Percentiles rank a stretch among this genome's conserved stretches.
Evolutionary conservation across 352 stramenopile species (phyloP).

Genomic region (Pythium phragmiticola): DNA sequence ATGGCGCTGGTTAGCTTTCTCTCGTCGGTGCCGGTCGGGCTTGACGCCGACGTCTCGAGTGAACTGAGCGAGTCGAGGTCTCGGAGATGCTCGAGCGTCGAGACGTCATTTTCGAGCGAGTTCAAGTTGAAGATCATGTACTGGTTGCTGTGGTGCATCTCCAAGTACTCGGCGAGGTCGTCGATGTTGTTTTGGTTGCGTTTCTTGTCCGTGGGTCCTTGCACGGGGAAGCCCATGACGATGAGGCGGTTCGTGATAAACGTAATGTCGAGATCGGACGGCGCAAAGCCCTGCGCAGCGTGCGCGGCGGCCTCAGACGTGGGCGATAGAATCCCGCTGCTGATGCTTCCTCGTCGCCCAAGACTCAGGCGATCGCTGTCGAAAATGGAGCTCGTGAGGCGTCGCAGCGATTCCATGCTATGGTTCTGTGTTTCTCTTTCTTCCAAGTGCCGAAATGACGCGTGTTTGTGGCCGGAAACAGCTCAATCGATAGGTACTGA

Average conservation of each 20-base stretch:
- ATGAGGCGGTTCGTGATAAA: slow-evolving; percentile 71
- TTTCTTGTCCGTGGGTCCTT: slow-evolving; percentile 66
- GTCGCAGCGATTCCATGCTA: slow-evolving; percentile 68
- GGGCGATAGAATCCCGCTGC: slow-evolving; percentile 25
- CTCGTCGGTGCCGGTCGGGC: neutral
- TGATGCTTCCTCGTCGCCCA: slow-evolving; percentile 38
- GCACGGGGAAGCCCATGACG: slow-evolving; percentile 54
- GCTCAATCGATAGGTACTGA: slow-evolving; percentile 11
- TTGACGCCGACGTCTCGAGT: neutral
- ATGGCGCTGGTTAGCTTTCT: slow-evolving; percentile 24
- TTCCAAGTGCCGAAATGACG: neutral
- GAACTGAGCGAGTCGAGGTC: slow-evolving; percentile 21
- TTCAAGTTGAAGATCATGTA: slow-evolving; percentile 87
- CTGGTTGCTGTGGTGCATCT: slow-evolving; percentile 48
- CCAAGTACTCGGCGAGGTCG: slow-evolving; percentile 63
- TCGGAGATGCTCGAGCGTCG: slow-evolving; percentile 5
- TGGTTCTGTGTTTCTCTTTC: slow-evolving; percentile 9
- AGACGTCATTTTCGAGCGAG: slow-evolving; percentile 36
- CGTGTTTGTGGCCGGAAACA: neutral
- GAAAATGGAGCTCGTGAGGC: slow-evolving; percentile 73
- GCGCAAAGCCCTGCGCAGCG: slow-evolving; percentile 32
- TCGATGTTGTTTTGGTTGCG: slow-evolving; percentile 67
- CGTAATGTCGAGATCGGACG: slow-evolving; percentile 56
- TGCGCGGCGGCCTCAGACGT: slow-evolving; percentile 17
- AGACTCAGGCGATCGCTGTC: slow-evolving; percentile 39